Evolutionary conservation across 140 eudicot species (phyloP).

Genomic region (Bidens hawaiensis): DNA sequence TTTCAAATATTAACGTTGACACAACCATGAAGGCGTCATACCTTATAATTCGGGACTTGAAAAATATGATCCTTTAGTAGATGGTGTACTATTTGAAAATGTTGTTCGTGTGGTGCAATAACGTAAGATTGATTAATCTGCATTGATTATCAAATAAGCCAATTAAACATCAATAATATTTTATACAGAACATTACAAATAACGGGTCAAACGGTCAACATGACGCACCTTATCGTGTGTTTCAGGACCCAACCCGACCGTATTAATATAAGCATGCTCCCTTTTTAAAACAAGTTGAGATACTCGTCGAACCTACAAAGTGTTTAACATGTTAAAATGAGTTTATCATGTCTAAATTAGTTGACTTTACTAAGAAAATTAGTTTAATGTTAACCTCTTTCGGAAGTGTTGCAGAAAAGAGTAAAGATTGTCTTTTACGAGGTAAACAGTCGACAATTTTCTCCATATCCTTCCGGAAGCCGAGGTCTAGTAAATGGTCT

Average conservation of each 20-base stretch:
- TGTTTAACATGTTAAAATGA: too few species aligned
- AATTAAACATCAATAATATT: conserved; percentile 5
- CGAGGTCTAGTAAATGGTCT: conserved; percentile 79
- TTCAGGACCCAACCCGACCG: conserved; percentile 65
- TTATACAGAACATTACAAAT: neutral
- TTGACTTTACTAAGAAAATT: too few species aligned
- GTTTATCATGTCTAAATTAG: neutral
- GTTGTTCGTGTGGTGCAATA: conserved; percentile 75
- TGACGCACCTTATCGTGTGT: conserved; percentile 58
- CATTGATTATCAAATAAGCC: conserved; percentile 12
- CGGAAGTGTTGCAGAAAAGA: conserved; percentile 86
- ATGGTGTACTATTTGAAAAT: conserved; percentile 68
- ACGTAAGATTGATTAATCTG: conserved; percentile 79
- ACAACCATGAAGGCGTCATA: conserved; percentile 17
- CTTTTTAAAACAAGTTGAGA: conserved; percentile 84
- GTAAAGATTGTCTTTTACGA: conserved; percentile 81
- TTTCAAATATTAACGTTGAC: neutral
- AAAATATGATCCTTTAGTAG: conserved; percentile 64
- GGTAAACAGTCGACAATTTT: conserved; percentile 95
- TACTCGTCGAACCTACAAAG: conserved; percentile 76
- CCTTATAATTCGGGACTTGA: conserved; percentile 63
- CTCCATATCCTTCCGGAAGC: conserved; percentile 91
- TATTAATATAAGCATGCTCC: conserved; percentile 73
- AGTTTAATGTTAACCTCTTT: conserved; percentile 77
- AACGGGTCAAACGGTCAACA: neutral